Conservation (phyloP, 179 eudicot genomes). For the Patellifolia procumbens region DNA sequence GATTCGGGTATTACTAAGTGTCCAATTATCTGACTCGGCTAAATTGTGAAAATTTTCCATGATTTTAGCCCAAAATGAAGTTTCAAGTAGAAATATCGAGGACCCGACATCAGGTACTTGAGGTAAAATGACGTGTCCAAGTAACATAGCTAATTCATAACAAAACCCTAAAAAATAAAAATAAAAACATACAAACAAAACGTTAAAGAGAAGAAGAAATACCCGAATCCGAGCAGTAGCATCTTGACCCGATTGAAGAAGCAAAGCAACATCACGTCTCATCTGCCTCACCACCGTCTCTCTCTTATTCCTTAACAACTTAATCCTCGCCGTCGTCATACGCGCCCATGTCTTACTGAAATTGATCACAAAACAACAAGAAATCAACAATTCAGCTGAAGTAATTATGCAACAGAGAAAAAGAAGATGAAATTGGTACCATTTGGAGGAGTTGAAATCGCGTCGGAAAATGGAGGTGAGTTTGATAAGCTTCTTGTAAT, state of each 20-base stretch:
- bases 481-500: conserved; percentile 53
- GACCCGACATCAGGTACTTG: too few relatives aligned
- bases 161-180: neutral
- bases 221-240: conserved; percentile 97
- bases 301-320: conserved; percentile 85
- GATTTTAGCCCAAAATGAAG: too few relatives aligned
- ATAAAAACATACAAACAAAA: neutral
- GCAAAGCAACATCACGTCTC: conserved; percentile 87
- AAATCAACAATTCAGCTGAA: neutral
- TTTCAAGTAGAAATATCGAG: too few relatives aligned
- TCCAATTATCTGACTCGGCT: too few relatives aligned
- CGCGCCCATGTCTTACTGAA: conserved; percentile 81
- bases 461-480: conserved; percentile 55
- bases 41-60: too few relatives aligned
- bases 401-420: neutral
- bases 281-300: conserved; percentile 69
- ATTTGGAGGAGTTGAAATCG: conserved; percentile 79
- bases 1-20: too few relatives aligned
- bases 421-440: conserved; percentile 31
- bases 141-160: neutral
- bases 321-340: conserved; percentile 84
- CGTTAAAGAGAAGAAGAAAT: neutral
- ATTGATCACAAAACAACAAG: neutral
- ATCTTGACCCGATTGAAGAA: conserved; percentile 78
- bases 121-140: too few relatives aligned